Evolutionary conservation across 768 basidiomycete species (phyloP), one percentile per base, ranked within the genome.

Genomic region (Panus rudis): DNA sequence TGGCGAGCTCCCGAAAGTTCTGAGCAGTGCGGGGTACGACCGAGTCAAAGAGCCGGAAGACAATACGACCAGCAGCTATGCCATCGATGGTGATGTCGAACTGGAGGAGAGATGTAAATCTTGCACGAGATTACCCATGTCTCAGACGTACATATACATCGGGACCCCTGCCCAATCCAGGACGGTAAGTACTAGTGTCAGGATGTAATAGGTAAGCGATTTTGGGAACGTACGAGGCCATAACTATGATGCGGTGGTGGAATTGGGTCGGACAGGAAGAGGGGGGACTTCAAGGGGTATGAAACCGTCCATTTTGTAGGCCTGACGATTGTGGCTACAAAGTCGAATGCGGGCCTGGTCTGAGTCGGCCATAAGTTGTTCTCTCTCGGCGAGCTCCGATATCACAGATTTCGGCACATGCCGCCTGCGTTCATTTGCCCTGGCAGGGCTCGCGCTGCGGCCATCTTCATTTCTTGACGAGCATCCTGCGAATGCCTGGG

Each of bases 11-110:
- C 42, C 89, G 81, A 69, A 92, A 92, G 70, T 92, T 91, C 39
- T 63, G 65, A 3, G 84, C 62, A 10, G 91, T 92, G 63, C 74
- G 77, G 42, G 92, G 92, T n/a, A 89, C 87, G 14, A 75, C 70
- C 43, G 82, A 76, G 63, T 92, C 87, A 64, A 75, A 90, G 32
- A 93, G 75, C 63, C 84, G 79, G 76, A 93, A 89, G 21, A 81
- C 72, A 51, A 93, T 77, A 34, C 84, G 79, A 19, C 86, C 87
- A 1, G 75, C 66, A 3, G 79, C 75, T 37, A 71, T 57, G 13
- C 63, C 62, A 61, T 77, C 71, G 59, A 92, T 82, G 2, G 70
- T 63, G 46, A 86, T 56, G 42, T 84, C 76, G 49, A 85, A 84
- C 83, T 84, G 41, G 16, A 33, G 8, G 32, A 14, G 20, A 8